phyloP scores from a whole-genome alignment of 495 filamentous ascomycete species.

The Penicillium paradoxum region DNA sequence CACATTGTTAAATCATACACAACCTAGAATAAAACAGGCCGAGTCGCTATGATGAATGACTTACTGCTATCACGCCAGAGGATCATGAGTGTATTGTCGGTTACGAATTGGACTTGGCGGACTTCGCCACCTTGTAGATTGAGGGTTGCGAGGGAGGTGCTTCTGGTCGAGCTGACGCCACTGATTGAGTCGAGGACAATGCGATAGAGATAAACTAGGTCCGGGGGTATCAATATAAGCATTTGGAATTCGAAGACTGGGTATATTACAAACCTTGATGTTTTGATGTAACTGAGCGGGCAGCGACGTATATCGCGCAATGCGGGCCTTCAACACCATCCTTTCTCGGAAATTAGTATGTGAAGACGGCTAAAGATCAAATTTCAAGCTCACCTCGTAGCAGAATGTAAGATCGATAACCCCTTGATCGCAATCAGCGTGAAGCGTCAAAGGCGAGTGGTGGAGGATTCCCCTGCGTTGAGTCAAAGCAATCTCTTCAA shows the following conservation, averaged over 20 bases:
- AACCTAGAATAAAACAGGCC: conserved; percentile 14
- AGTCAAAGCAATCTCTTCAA: conserved; percentile 53
- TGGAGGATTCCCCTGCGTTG: conserved; percentile 54
- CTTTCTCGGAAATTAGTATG: neutral
- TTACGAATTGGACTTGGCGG: conserved; percentile 52
- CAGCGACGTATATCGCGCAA: conserved; percentile 37
- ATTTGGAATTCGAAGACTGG: neutral
- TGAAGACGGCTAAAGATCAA: neutral
- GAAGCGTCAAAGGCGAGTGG: conserved; percentile 44
- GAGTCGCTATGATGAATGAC: neutral
- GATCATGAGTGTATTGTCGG: conserved; percentile 49
- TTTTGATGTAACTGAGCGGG: conserved; percentile 28
- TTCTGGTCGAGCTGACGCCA: conserved; percentile 51
- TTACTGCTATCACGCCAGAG: conserved; percentile 44
- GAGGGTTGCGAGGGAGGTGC: conserved; percentile 37
- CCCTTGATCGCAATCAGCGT: conserved; percentile 35
- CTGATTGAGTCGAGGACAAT: conserved; percentile 44
- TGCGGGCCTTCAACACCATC: conserved; percentile 19
- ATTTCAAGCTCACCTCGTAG: conserved; percentile 26
- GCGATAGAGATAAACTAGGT: conserved; percentile 48
- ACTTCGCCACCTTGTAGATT: conserved; percentile 40
- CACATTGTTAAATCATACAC: conserved; percentile 2
- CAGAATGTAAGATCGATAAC: conserved; percentile 35
- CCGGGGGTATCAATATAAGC: neutral
- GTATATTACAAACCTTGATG: conserved; percentile 27